These are phyloP conservation scores for Drechslerella stenobrocha DNA, from an alignment of 2,329 filamentous ascomycete species.

Conservation along the genomic window DNA sequence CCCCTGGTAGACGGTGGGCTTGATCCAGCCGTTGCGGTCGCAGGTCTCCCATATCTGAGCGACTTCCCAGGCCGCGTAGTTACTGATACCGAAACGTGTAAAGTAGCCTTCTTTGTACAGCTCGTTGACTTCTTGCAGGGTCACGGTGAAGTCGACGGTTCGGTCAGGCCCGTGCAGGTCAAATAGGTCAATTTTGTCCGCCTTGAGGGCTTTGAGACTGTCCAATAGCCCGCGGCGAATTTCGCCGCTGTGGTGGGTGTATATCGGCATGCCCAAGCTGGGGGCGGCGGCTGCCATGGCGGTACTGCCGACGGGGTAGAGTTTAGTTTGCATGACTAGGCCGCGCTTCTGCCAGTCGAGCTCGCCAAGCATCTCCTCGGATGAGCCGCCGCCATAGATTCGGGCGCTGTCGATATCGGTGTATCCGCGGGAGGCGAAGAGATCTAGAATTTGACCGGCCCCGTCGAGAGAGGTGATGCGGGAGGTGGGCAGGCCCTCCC, in stretches of 20 bases:
- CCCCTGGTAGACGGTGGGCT: conserved; percentile 80
- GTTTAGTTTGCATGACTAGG: conserved; percentile 23
- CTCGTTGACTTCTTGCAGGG: conserved; percentile 74
- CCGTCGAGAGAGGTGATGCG: conserved; percentile 20
- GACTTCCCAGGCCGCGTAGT: conserved; percentile 84
- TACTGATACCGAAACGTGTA: conserved; percentile 74
- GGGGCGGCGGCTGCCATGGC: conserved; percentile 7
- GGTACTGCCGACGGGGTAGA: conserved; percentile 20
- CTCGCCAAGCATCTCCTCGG: conserved; percentile 22
- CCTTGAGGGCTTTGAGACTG: conserved; percentile 25
- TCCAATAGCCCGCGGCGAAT: conserved; percentile 21
- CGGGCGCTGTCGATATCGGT: conserved; percentile 38
- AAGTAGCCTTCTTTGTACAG: conserved; percentile 87
- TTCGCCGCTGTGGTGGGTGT: conserved; percentile 18
- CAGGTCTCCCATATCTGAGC: conserved; percentile 80
- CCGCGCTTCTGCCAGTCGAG: conserved; percentile 11
- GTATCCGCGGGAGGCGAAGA: conserved; percentile 24
- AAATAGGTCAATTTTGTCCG: conserved; percentile 67
- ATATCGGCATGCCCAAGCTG: conserved; percentile 6
- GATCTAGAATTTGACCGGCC: conserved; percentile 15
- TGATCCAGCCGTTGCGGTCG: conserved; percentile 78
- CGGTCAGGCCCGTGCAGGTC: conserved; percentile 73
- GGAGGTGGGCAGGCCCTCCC: conserved; percentile 13
- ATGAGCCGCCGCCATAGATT: conserved; percentile 25
- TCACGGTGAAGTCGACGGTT: conserved; percentile 74